phyloP scores from a whole-genome alignment of 176 grass and related monocot genomes.

The Rhynchospora breviuscula region DNA sequence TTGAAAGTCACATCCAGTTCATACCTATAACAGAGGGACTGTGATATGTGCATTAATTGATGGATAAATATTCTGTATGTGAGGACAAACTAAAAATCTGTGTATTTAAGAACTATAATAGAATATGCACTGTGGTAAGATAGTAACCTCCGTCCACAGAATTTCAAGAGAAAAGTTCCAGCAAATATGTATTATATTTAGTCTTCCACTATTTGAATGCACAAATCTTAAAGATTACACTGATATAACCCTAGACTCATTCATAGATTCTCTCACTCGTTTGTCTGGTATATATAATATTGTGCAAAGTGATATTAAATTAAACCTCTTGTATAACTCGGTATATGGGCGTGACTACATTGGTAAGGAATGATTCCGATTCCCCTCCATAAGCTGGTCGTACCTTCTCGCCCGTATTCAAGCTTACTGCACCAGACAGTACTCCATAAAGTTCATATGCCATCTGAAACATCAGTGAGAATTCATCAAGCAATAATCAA shows the following conservation, averaged over 20 bases:
- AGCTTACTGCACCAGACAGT: conserved; percentile 78
- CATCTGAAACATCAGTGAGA: conserved; percentile 69
- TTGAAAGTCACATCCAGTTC: not conserved
- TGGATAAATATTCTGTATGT: not conserved
- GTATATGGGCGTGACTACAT: conserved; percentile 84
- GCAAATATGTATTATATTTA: not conserved
- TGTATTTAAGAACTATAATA: not conserved
- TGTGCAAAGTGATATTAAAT: conserved; percentile 26
- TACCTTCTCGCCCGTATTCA: conserved; percentile 84
- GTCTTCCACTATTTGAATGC: not conserved
- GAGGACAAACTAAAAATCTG: not conserved
- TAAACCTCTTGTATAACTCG: conserved; percentile 54
- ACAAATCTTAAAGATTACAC: not conserved
- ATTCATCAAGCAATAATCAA: not conserved
- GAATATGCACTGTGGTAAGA: not conserved
- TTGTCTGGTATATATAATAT: not conserved
- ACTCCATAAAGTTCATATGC: conserved; percentile 94
- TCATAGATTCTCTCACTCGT: not conserved
- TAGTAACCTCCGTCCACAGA: not conserved
- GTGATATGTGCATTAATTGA: not conserved
- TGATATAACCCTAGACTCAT: not conserved
- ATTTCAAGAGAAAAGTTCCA: conserved; percentile 1
- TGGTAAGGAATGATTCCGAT: conserved; percentile 67
- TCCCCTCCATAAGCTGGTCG: conserved; percentile 72
- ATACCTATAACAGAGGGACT: not conserved